Evolutionary conservation across 495 filamentous ascomycete genomes (phyloP), one percentile per base, ranked within the genome.

Genomic region (Penicillium coprophilum): DNA sequence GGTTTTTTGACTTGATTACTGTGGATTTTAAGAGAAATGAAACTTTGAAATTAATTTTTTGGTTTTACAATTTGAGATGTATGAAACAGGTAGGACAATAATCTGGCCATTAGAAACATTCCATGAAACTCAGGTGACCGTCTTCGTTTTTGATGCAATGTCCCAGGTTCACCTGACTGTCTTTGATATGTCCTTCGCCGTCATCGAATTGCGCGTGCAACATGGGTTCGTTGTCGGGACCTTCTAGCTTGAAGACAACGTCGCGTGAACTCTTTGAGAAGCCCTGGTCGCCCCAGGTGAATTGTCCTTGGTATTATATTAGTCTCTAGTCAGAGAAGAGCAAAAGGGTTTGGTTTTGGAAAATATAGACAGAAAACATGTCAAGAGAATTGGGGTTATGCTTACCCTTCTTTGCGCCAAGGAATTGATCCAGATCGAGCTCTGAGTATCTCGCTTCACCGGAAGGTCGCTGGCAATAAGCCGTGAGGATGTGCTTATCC

Each of bases 81-180:
- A 34, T 32, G 39, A 45, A 24, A 23, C 28, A 6, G n/a, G 2
- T 36, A 15, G 24, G n/a, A n/a, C 7, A 2, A 8, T 9, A 17
- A 13, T 28, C 11, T 0, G 20, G 10, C 15, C 36, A 20, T 43
- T 66, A 68, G 50, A 68, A 66, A 56, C 66, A 68, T 36, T 62
- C 57, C 66, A 68, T 68, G 56, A 50, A 68, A 3, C 46, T 50
- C 49, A 66, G 48, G 31, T 50, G 50, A 8, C 66, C 66, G 57
- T 68, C 58, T 39, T 66, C 66, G n/a, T 68, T 68, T 53, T 66
- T 68, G 50, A 68, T 68, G 40, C 66, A 68, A 13, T 50, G 38
- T 10, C 47, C 63, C 55, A 68, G 39, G 30, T 68, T 68, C 38
- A 68, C 56, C 17, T 40, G 21, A 7, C 57, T 50, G 8, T 53